Base-by-base conservation (phyloP, 192 early-diverging fungal genomes). In the Umbelopsis isabellina region DNA sequence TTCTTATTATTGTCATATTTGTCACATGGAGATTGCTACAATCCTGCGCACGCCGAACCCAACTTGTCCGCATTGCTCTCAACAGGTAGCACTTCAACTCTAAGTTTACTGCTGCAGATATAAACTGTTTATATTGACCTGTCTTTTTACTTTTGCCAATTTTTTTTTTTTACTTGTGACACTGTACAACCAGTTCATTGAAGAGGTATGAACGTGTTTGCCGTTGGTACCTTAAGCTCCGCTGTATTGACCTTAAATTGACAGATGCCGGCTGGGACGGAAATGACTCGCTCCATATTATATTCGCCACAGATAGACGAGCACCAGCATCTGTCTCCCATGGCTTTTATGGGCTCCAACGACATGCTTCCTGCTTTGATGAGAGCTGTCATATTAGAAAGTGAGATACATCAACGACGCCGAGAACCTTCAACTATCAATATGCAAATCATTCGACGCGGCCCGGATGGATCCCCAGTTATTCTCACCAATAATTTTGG, bases 1-100 rank as follows among this genome's bases (percentile, higher is more conserved):
- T 18, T 35, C 27, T 18, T 61, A 61, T 30, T 61, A n/a, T 61
- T 61, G 55, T n/a, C 55, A 61, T 18, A 7, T 35, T 15, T 61
- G 55, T 35, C 12, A 35, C 15, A 30, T 33, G 30, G 23, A 22
- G 16, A 35, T 61, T 16, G 13, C 16, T 61, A 7, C 13, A 6
- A 55, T 25, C 10, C 55, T 8, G 23, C 30, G 25, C 1, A 25
- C 11, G 10, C 55, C 3, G 18, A 2, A 16, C 0, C 55, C 55
- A 18, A 27, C 55, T 0, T 61, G 55, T 61, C 55, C 55, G 15
- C 27, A 61, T 37, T 61, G 55, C 27, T 16, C 27, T 18, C 9
- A 61, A 61, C 27, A 61, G 55, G 55, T 61, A 5, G 37, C 37
- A 41, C 5, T 41, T 41, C 37, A 41, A 5, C 6, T 10, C 37